Evolutionary conservation across 2,329 filamentous ascomycete genomes (phyloP), one percentile per base, ranked within the genome.

Genomic region (Hymenoscyphus infarciens): DNA sequence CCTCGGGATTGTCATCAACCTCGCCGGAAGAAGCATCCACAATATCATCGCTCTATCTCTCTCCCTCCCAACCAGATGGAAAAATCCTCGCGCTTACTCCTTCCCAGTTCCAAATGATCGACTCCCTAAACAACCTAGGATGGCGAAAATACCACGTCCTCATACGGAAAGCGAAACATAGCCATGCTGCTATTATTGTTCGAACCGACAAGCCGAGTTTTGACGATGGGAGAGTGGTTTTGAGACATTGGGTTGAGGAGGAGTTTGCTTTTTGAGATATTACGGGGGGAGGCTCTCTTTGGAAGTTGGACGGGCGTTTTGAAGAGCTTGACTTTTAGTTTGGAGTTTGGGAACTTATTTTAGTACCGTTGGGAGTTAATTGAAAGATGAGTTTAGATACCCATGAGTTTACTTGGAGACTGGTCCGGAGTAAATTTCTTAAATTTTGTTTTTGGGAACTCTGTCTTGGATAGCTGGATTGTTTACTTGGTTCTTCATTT

Each of bases 111-210:
- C 82, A 84, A 57, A 97, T 97, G 85, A 90, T 97, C 65, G 82
- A 89, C 31, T 84, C 86, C 10, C 79, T 98, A 57, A 87, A 98
- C 70, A 73, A 75, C 15, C 72, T 88, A 1, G 80, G 82, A 5
- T 88, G 85, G 83, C 79, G 81, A 56, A 89, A 88, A 74, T 87
- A 85, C 67, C 84, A 82, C 0, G 85, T 93, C 3, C 87, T 89
- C 76, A 93, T 95, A 45, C 88, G 89, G 67, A 89, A 92, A 5
- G 82, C 86, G 61, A 78, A 81, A 19, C 91, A 97, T 74, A 91
- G 85, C 64, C 94, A 98, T 75, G 94, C 93, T 0, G 93, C 93
- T 3, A 96, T 98, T 56, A 91, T 98, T 67, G 87, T 96, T 42
- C 84, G 94, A 42, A 84, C 81, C 62, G 85, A 89, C 42, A 87